Conservation (phyloP, 495 filamentous ascomycete genomes). For the Echria macrotheca region DNA sequence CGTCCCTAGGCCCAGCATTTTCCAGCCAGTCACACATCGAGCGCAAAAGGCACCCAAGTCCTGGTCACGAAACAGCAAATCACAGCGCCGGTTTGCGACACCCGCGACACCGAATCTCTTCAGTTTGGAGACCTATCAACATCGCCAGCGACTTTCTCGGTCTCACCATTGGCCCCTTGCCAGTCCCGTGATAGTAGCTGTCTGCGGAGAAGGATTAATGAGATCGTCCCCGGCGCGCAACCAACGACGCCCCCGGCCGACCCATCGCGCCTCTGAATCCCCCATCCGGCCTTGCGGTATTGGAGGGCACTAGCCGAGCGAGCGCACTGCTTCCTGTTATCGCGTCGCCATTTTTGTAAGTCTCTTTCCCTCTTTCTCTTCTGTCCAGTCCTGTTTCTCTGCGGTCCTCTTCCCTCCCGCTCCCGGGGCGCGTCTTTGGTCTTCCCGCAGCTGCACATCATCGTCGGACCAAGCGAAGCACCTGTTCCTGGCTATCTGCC, state of each 20-base stretch:
- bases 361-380: constrained; percentile 11
- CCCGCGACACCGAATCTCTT: constrained; percentile 33
- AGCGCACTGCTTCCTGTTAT: constrained; percentile 13
- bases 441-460: constrained; percentile 22
- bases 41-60: constrained; percentile 25
- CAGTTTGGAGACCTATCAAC: constrained; percentile 43
- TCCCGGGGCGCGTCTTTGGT: constrained; percentile 9
- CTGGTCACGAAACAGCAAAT: constrained; percentile 36
- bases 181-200: constrained; percentile 45
- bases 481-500: not conserved
- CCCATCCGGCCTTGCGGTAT: constrained; percentile 2
- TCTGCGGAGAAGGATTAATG: constrained; percentile 45
- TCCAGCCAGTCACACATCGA: constrained; percentile 30
- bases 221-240: constrained; percentile 33
- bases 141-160: constrained; percentile 29
- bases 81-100: constrained; percentile 33
- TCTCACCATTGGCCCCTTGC: constrained; percentile 39
- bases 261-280: constrained; percentile 19
- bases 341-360: constrained; percentile 23
- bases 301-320: constrained; percentile 1
- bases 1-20: constrained; percentile 13
- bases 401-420: constrained; percentile 19
- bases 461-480: constrained; percentile 3
- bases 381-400: constrained; percentile 17
- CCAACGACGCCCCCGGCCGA: constrained; percentile 22